Conservation (phyloP, 2,329 filamentous ascomycete species). For the Ustulina deusta region DNA sequence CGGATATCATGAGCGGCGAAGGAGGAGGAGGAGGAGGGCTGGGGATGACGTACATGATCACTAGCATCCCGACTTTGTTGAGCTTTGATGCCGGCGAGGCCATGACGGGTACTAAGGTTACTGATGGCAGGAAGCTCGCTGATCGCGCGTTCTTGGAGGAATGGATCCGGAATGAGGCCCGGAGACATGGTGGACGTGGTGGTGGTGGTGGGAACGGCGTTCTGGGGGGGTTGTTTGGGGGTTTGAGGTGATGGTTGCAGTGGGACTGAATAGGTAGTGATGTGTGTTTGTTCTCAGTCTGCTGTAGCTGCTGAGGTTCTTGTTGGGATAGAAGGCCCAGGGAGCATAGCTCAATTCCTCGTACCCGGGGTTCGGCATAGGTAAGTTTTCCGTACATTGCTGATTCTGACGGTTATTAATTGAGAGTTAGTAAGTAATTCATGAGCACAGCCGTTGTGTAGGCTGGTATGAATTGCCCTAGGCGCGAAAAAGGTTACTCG, state of each 20-base stretch:
- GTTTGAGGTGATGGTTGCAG: slow-evolving; percentile 44
- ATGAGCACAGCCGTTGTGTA: neutral
- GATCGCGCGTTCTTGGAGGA: slow-evolving; percentile 64
- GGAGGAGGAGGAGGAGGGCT: slow-evolving; percentile 49
- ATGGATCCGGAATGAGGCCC: slow-evolving; percentile 66
- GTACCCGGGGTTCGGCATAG: neutral
- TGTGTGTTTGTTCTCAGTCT: neutral
- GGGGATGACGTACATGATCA: slow-evolving; percentile 69
- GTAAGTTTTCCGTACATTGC: slow-evolving; percentile 7
- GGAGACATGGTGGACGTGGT: slow-evolving; percentile 59
- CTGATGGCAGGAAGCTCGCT: slow-evolving; percentile 61
- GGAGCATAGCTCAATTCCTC: neutral
- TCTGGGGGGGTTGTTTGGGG: slow-evolving; percentile 51
- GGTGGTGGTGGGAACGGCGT: slow-evolving; percentile 49
- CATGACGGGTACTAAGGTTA: slow-evolving; percentile 61
- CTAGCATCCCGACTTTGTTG: slow-evolving; percentile 67
- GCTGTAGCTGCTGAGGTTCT: neutral
- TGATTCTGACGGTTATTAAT: neutral
- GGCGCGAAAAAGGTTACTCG: neutral
- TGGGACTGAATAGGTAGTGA: neutral
- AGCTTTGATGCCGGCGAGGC: slow-evolving; percentile 69
- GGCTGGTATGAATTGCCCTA: too few relatives aligned
- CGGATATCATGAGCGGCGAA: slow-evolving; percentile 62
- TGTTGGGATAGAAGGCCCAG: neutral
- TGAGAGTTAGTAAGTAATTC: neutral